Conservation (phyloP, 2,329 filamentous ascomycete species). For the Colletotrichum siamense region DNA sequence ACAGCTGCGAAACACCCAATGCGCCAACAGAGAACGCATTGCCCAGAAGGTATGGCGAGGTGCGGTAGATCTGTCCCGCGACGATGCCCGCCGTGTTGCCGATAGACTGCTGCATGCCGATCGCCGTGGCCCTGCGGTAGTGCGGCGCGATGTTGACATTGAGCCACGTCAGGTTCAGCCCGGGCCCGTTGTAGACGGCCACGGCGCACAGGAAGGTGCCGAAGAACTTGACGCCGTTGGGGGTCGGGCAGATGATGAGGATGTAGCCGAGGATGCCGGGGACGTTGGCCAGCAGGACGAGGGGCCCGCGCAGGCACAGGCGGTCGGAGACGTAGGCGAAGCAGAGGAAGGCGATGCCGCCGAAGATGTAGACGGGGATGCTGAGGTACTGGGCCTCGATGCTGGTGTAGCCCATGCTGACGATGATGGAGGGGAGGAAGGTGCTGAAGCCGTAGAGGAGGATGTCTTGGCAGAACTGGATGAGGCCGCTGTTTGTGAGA, state of each 20-base stretch:
- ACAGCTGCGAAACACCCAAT: slow-evolving; percentile 33
- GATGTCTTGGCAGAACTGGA: slow-evolving; percentile 58
- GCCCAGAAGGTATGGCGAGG: slow-evolving; percentile 36
- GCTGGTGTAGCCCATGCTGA: slow-evolving; percentile 55
- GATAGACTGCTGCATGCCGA: slow-evolving; percentile 37
- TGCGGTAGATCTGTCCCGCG: slow-evolving; percentile 40
- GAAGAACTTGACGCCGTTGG: slow-evolving; percentile 54
- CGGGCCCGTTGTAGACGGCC: slow-evolving; percentile 52
- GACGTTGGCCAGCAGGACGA: slow-evolving; percentile 63
- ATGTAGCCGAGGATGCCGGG: slow-evolving; percentile 56
- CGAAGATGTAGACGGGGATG: slow-evolving; percentile 61
- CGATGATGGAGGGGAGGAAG: slow-evolving; percentile 62
- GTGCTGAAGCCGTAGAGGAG: slow-evolving; percentile 63
- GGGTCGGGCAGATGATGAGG: slow-evolving; percentile 51
- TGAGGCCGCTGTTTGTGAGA: slow-evolving; percentile 31
- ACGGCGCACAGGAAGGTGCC: slow-evolving; percentile 53
- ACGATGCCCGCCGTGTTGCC: slow-evolving; percentile 53
- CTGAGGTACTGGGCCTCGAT: slow-evolving; percentile 59
- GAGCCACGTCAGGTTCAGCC: slow-evolving; percentile 52
- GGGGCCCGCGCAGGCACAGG: slow-evolving; percentile 33
- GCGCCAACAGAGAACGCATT: slow-evolving; percentile 28
- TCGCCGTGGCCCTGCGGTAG: slow-evolving; percentile 50
- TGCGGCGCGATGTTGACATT: slow-evolving; percentile 51
- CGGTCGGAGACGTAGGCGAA: slow-evolving; percentile 53
- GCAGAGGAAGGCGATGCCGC: slow-evolving; percentile 48